Base-by-base conservation (phyloP, 768 basidiomycete genomes). In the Dendrothele bispora region DNA sequence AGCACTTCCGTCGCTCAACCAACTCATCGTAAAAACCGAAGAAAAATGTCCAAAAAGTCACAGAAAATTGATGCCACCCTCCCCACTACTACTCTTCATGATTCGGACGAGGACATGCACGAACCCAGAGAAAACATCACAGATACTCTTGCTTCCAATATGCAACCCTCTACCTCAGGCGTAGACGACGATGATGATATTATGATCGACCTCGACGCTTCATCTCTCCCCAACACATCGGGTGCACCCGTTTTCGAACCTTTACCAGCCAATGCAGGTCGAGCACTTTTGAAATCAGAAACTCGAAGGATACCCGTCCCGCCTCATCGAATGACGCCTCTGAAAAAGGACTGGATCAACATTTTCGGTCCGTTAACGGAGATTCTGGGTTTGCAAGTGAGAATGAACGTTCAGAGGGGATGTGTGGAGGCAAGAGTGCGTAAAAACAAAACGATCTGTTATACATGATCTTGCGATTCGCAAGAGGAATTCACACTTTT, bases 341-440 rank as follows among this genome's bases (percentile, higher is more conserved):
- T 98, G 45, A 95, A 97, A 70, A 91, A 88, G 61, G 94, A 97
- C 55, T 98, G 95, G 95, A 76, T 95, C 41, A 90, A 88, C 62
- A 84, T 98, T 49, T 98, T 98, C 62, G 89, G 92, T 0, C 97
- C 97, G 0, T 72, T 99, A 58, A 95, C 95, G 3, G 95, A 99
- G 73, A 87, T 97, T 55, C 72, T 95, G 60, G 92, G 89, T 0
- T 69, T 99, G 51, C 95, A 98, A 74, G 93, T 99, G 25, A 80
- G 97, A 59, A 98, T 99, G 95, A 99, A 99, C 62, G 83, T 91
- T 8, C 85, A 84, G 61, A 75, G 91, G 59, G 80, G 84, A 73
- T 83, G 83, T 61, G 91, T 99, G 5, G 97, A 99, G 72, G 83
- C 93, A 49, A 82, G 94, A 71, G 97, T 97, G 65, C 55, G 88